Evolutionary conservation across 768 basidiomycete genomes (phyloP), one percentile per base, ranked within the genome.

Genomic region (Agrocybe praecox): DNA sequence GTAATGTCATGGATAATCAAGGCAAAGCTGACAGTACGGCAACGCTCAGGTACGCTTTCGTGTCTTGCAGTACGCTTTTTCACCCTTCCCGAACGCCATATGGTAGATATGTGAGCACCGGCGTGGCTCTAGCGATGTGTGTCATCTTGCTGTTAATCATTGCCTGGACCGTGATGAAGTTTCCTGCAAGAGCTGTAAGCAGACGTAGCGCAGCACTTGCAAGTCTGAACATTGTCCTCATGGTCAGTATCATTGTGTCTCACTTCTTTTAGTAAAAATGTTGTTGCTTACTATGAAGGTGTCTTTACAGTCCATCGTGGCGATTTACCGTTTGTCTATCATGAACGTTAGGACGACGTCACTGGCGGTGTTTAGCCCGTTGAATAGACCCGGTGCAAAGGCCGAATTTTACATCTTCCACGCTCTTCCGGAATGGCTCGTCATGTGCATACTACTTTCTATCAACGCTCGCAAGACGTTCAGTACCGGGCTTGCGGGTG

Each of bases 381-480:
- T 73, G n/a, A 76, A 77, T 59, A 71, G 68, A 14, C 49, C 65
- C 2, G 50, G 51, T 14, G 73, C 69, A 21, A 80, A 80, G 63
- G 71, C 71, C 1, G 56, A 62, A 0, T 80, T 81, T 60, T 81
- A 81, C 56, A 59, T 79, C 12, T 74, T 78, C 53, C 78, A 80
- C 51, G 67, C 74, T n/a, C 61, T 80, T 3, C 78, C 78, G 2
- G 79, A 80, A 57, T 80, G 76, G 76, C 34, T 77, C 21, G 65
- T 69, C 8, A 67, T 58, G 42, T 53, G 59, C 9, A 49, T 72
- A 18, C 51, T 78, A 18, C 63, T 76, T 32, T 36, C 52, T 1
- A 59, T 66, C 32, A 75, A 77, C 49, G 62, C 67, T 7, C 66
- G 74, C n/a, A 66, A 70, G 55, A 62, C 64, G 17, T 71, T 70